These are phyloP conservation scores for Cladobotryum protrusum DNA, from an alignment of 2,329 filamentous ascomycete genomes.

Conservation along the genomic window DNA sequence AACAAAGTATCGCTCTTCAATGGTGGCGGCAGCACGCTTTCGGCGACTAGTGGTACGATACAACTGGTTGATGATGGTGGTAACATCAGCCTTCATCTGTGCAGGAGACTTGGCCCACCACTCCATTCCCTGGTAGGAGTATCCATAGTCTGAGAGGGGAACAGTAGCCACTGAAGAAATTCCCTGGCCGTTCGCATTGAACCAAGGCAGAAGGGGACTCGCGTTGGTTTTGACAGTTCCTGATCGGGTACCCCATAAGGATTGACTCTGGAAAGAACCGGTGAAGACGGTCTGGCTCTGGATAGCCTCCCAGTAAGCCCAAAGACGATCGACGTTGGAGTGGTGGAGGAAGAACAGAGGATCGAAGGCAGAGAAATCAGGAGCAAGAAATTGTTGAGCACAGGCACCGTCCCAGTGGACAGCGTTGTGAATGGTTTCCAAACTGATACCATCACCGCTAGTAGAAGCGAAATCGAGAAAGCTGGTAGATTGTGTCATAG, in stretches of 20 bases:
- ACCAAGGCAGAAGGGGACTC: conserved; percentile 47
- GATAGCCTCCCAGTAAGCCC: conserved; percentile 49
- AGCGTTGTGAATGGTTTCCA: conserved; percentile 38
- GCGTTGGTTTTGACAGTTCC: conserved; percentile 36
- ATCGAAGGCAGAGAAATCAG: conserved; percentile 39
- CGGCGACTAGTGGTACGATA: conserved; percentile 18
- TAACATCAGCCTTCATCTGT: conserved; percentile 27
- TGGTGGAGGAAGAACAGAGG: conserved; percentile 45
- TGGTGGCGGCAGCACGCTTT: neutral
- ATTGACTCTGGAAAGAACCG: conserved; percentile 26
- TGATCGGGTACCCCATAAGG: conserved; percentile 35
- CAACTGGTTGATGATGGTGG: conserved; percentile 27
- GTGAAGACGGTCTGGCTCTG: conserved; percentile 28
- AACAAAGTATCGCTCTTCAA: conserved; percentile 29
- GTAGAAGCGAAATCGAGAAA: conserved; percentile 32
- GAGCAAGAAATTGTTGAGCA: conserved; percentile 34
- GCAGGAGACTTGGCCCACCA: conserved; percentile 26
- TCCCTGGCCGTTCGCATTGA: conserved; percentile 27
- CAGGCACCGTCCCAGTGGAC: conserved; percentile 37
- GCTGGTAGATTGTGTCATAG: conserved; percentile 30
- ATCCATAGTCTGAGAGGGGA: conserved; percentile 31
- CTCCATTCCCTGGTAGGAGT: conserved; percentile 33
- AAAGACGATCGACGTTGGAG: conserved; percentile 58
- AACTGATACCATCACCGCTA: conserved; percentile 30
- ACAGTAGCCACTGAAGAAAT: conserved; percentile 36